Evolutionary conservation across 257 asterid genomes (phyloP), one percentile per base, ranked within the genome.

Genomic region (Jacaranda mimosifolia): DNA sequence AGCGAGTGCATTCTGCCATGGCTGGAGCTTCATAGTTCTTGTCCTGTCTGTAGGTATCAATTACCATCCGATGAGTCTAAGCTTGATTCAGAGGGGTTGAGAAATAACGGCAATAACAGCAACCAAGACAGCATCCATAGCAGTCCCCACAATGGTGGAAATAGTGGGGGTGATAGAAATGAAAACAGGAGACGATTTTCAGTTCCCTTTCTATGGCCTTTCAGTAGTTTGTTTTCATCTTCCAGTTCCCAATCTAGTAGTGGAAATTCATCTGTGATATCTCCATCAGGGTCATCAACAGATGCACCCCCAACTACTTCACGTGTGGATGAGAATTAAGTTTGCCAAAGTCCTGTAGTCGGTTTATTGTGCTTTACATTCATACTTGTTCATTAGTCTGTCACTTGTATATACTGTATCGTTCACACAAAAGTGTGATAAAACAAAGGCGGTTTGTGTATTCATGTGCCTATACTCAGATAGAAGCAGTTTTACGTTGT

Each of bases 21-120:
- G 96, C 77, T 90, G 49, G 90, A 88, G 80, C 91, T 88, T 71
- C 96, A 90, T 72, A 88, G 96, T 64, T 86, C 96, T 10, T 90
- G 91, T 79, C 96, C 96, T 9, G 85, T 88, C 42, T 88, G 96
- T 74, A 75, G 96, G 76, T 65, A 78, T 66, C 93, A 88, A 72
- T 79, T 90, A 57, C 93, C 91, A 17, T 74, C 81, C 13, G 93
- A 86, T 70, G 93, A 90, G 78, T 78, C 88, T 12, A 86, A 88
- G 82, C 59, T 77, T n/a, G 82, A 79, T 13, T 21, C 79, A 7
- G 77, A 70, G 43, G 80, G 72, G 26, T 70, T 80, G 9, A 43
- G 82, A 69, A 81, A 70, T 51, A 77, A 59, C 9, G 58, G 68
- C 13, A 81, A 4, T 11, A 69, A 6, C 42, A 71, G 19, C 14